These are phyloP conservation scores for Ilex aquifolium DNA, from an alignment of 257 asterid genomes.

Conservation along the genomic window DNA sequence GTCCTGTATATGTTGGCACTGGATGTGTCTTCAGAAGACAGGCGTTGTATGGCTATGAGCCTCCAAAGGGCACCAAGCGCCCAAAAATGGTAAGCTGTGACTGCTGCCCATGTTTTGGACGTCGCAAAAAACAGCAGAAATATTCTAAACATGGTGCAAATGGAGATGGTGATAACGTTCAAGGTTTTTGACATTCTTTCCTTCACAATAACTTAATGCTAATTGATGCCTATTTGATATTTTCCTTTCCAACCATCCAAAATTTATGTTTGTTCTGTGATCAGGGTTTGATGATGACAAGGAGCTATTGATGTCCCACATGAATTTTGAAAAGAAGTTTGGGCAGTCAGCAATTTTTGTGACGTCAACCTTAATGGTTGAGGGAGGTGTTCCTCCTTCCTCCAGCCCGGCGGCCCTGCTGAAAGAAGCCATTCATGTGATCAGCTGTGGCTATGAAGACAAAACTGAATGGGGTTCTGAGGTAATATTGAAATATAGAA, in stretches of 20 bases:
- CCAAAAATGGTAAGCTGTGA: slow-evolving; percentile 89
- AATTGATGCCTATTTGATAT: slow-evolving; percentile 1
- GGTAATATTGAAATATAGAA: slow-evolving; percentile 29
- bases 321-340: slow-evolving; percentile 90
- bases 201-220: slow-evolving; percentile 3
- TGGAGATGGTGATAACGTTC: slow-evolving; percentile 43
- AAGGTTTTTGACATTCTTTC: slow-evolving; percentile 35
- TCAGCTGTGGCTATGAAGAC: slow-evolving; percentile 97
- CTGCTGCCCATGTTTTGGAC: slow-evolving; percentile 89
- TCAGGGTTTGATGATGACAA: slow-evolving; percentile 78
- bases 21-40: slow-evolving; percentile 91
- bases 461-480: slow-evolving; percentile 97
- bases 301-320: slow-evolving; percentile 74
- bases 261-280: slow-evolving; percentile 11
- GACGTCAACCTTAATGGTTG: slow-evolving; percentile 84
- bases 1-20: slow-evolving; percentile 92
- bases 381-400: slow-evolving; percentile 97
- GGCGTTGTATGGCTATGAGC: slow-evolving; percentile 83
- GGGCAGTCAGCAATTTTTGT: slow-evolving; percentile 90
- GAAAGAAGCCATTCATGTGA: slow-evolving; percentile 94
- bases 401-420: slow-evolving; percentile 94
- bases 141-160: slow-evolving; percentile 44
- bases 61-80: slow-evolving; percentile 74
- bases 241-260: slow-evolving; percentile 1
- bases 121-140: slow-evolving; percentile 56